phyloP scores from a whole-genome alignment of 371 early-diverging fungal species.

The Zychaea mexicana region DNA sequence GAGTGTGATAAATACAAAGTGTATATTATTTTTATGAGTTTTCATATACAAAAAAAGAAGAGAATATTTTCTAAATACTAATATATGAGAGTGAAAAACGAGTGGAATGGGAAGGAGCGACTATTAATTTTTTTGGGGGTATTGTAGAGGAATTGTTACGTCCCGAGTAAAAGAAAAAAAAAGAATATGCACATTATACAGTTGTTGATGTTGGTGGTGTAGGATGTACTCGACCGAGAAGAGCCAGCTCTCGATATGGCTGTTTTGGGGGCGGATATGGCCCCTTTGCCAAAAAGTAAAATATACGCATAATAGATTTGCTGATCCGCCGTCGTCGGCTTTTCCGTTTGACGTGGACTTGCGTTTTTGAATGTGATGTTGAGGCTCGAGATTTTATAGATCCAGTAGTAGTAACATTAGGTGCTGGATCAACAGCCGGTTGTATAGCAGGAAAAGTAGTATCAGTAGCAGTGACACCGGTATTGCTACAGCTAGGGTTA shows the following conservation, averaged over 20 bases:
- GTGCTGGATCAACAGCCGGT: background rate
- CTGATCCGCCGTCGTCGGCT: background rate
- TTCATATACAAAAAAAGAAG: no score
- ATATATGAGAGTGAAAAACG: no score
- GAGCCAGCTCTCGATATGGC: conserved; percentile 29
- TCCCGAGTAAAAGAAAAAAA: background rate
- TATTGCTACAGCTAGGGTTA: no score
- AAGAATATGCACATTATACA: background rate
- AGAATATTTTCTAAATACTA: no score
- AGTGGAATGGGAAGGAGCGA: background rate
- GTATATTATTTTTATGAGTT: no score
- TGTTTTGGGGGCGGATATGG: conserved; percentile 40
- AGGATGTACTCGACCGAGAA: background rate
- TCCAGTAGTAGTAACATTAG: background rate
- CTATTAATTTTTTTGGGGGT: background rate
- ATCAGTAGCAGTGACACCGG: no score
- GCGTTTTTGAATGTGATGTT: background rate
- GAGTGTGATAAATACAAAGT: no score
- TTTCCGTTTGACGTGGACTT: background rate
- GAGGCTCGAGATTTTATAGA: background rate
- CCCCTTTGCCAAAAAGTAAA: conserved; percentile 20
- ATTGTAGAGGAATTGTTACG: background rate
- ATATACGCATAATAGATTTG: background rate
- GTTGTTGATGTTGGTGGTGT: no score
- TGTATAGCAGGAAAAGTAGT: no score